Evolutionary conservation across 1,284 basidiomycete species (phyloP), one percentile per base, ranked within the genome.

Genomic region (Leccinum angustisporum): DNA sequence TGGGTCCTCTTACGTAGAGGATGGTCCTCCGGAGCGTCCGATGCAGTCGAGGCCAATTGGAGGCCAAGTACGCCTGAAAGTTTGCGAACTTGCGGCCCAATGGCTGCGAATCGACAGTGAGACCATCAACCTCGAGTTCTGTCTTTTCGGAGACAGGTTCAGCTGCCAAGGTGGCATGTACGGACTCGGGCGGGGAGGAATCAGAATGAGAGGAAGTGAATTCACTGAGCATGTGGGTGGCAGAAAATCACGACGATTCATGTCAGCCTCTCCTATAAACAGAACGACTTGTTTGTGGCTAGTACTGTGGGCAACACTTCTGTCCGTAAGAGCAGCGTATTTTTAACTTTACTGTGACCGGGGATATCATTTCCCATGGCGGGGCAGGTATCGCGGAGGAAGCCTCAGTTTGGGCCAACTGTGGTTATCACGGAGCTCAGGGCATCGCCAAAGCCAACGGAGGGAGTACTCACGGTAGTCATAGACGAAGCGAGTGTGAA

Each of bases 401-500:
- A 7, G 18, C 9, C n/a, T 67, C 52, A 70, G 33, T 55, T 8
- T 33, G 54, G 8, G 13, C 61, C 66, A 4, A 68, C 68, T 69
- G 31, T 34, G 14, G 21, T 13, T 48, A 48, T 13, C 46, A 48
- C 9, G 14, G 4, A 5, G 33, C 38, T 73, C 50, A 73, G 68
- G 60, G 57, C 40, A n/a, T 18, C 38, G 13, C 4, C 31, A 34
- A 40, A 25, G 6, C 30, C 5, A 55, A 21, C n/a, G 13, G n/a
- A 11, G 10, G 7, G 46, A 30, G 31, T 1, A 65, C 74, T 62
- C n/a, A 83, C 84, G 52, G 65, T 90, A 91, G 69, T 91, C 87
- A 66, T 91, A 92, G 14, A 89, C 80, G 54, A 92, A 69, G 57
- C 80, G 82, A 27, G 78, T 77, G 61, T 83, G 76, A 59, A 91